Base-by-base conservation (phyloP, 2,329 filamentous ascomycete genomes). In the Diaporthe vexans region DNA sequence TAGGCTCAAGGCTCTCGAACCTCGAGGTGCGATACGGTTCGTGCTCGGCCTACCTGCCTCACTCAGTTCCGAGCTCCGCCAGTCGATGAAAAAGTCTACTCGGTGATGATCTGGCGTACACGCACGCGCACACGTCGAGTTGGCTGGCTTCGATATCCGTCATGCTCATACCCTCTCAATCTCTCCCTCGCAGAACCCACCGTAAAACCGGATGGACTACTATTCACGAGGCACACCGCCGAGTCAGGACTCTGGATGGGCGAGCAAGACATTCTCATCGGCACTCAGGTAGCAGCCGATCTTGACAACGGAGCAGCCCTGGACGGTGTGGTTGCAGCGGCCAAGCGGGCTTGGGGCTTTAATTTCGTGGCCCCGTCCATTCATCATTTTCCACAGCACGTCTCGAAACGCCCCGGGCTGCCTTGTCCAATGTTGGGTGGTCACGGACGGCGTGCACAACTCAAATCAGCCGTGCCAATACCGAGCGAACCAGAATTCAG, bases 281-380 rank as follows among this genome's bases (percentile, higher is more conserved):
- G 69, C 29, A 51, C 19, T 54, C 43, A 65, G 57, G 46, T 61
- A 43, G 46, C 26, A 72, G 48, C 29, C 33, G 46, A 72, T 43
- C 26, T 56, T 72, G 69, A 63, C 56, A 63, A 54, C 69, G 57
- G 69, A 37, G n/a, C 69, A 48, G 57, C 35, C 33, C 26, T 40
- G 69, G 21, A 13, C 19, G n/a, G 57, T 72, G 57, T 63, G 70
- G 69, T 72, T 63, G 57, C 57, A 72, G 51, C 37, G 70, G 43
- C 17, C 46, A 35, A 56, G 58, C 26, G 57, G n/a, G n/a, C 33
- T 46, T 43, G 70, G 57, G 26, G 67, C 58, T 61, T 61, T 72
- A 40, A 72, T 72, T 63, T 72, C 57, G 46, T 56, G 11, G n/a
- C 19, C 48, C 46, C 48, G 57, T 46, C 70, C 70, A 72, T 52